Conservation (phyloP, 1,139 yeast species). For the Debaryomyces nepalensis region DNA sequence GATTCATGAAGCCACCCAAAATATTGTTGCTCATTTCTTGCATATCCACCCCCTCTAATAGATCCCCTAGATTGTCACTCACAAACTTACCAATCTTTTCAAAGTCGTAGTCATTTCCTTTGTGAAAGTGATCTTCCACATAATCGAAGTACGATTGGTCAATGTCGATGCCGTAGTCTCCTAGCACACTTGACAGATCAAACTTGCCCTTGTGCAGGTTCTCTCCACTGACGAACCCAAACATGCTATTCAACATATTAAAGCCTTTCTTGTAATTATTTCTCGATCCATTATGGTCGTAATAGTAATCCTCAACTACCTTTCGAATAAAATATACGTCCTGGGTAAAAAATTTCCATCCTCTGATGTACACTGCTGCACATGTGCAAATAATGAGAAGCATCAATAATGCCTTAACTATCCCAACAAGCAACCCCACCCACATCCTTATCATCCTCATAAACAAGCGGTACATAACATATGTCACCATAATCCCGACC, state of each 20-base stretch:
- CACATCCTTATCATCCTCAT: conserved; percentile 30
- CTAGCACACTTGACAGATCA: not conserved
- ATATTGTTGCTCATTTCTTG: conserved; percentile 18
- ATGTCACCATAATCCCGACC: conserved; percentile 25
- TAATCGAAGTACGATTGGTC: conserved; percentile 24
- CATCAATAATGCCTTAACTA: conserved; percentile 24
- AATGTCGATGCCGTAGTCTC: conserved; percentile 19
- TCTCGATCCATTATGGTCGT: conserved; percentile 9
- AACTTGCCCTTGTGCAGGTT: not conserved
- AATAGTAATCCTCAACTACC: conserved; percentile 10
- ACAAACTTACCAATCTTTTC: conserved; percentile 24
- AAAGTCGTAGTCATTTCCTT: conserved; percentile 19
- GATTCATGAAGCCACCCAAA: conserved; percentile 11
- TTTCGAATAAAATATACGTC: conserved; percentile 25
- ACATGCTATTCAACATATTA: conserved; percentile 2
- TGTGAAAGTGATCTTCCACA: conserved; percentile 23
- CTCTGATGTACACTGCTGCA: conserved; percentile 25
- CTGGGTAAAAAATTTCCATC: conserved; percentile 24
- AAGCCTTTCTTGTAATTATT: conserved; percentile 6
- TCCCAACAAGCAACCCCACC: conserved; percentile 28
- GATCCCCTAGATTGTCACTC: conserved; percentile 21
- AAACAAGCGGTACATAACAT: conserved; percentile 28
- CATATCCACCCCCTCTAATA: conserved; percentile 17
- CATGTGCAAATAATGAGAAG: conserved; percentile 17
- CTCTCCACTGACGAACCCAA: conserved; percentile 9